Percentiles rank a stretch among this genome's conserved stretches.
Conservation (phyloP, 805 yeast species). For the Candida bentonensis region DNA sequence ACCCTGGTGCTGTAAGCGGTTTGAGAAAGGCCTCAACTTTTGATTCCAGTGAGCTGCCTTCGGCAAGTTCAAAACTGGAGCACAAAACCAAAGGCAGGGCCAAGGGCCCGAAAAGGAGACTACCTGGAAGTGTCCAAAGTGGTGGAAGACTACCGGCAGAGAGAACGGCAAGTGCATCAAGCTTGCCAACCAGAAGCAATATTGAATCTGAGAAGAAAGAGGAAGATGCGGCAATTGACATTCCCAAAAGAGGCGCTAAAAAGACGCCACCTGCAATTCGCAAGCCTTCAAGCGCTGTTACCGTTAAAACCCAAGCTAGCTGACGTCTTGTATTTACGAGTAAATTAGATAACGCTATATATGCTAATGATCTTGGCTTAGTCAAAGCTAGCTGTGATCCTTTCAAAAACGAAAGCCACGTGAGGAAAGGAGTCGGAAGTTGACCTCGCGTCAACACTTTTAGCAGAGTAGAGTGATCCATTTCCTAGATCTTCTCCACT, state of each 20-base stretch:
- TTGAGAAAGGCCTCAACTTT: slow-evolving; percentile 12
- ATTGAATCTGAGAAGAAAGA: background rate
- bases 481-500: too few relatives aligned
- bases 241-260: slow-evolving; percentile 4
- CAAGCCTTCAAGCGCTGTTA: slow-evolving; percentile 10
- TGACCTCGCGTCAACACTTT: too few relatives aligned
- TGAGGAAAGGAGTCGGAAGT: too few relatives aligned
- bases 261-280: slow-evolving; percentile 9
- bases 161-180: background rate
- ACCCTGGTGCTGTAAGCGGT: background rate
- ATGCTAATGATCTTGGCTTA: too few relatives aligned
- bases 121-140: slow-evolving; percentile 15
- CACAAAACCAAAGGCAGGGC: slow-evolving; percentile 23
- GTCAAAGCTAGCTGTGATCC: too few relatives aligned
- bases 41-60: slow-evolving; percentile 7
- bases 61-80: slow-evolving; percentile 7
- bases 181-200: background rate
- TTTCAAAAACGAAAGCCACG: too few relatives aligned
- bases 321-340: background rate
- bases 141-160: too few relatives aligned
- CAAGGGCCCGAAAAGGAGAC: slow-evolving; percentile 26
- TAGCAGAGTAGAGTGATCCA: too few relatives aligned
- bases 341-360: background rate
- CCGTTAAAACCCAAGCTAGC: slow-evolving; percentile 2
- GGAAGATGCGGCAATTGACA: too few relatives aligned